Percentiles rank a stretch among this genome's conserved stretches.
phyloP scores from a whole-genome alignment of 2,329 filamentous ascomycete species.

The Trichophyton benhamiae region DNA sequence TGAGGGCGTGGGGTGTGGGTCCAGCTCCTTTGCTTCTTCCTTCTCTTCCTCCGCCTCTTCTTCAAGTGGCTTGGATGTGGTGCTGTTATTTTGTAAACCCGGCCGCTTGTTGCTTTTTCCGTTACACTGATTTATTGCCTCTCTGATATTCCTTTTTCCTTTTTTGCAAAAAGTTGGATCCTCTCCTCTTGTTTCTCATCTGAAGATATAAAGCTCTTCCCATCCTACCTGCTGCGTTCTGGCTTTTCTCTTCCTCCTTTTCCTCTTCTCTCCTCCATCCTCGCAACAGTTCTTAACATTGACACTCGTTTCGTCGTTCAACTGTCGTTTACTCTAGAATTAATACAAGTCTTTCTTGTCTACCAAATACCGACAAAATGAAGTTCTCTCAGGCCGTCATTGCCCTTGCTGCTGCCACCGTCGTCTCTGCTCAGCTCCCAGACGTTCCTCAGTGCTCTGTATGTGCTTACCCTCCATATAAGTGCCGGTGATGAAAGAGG shows the following conservation, averaged over 20 bases:
- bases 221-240: background rate
- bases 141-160: background rate
- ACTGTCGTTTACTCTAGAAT: conserved; percentile 5
- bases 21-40: background rate
- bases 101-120: background rate
- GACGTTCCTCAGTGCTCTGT: conserved; percentile 38
- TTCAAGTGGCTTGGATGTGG: background rate
- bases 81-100: background rate
- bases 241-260: background rate
- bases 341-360: background rate
- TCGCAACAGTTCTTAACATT: conserved; percentile 2
- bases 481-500: background rate
- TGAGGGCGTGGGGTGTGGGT: background rate
- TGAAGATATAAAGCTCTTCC: background rate
- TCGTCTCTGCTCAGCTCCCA: conserved; percentile 36
- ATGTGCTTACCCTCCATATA: conserved; percentile 14
- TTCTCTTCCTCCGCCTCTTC: background rate
- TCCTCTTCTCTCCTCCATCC: conserved; percentile 7
- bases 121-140: background rate
- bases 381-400: conserved; percentile 22
- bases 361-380: conserved; percentile 19
- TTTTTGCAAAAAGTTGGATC: background rate
- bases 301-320: conserved; percentile 14
- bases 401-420: conserved; percentile 32
- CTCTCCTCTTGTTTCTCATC: background rate